Conservation (phyloP, 495 filamentous ascomycete genomes). For the Aspergillus nidulans region DNA sequence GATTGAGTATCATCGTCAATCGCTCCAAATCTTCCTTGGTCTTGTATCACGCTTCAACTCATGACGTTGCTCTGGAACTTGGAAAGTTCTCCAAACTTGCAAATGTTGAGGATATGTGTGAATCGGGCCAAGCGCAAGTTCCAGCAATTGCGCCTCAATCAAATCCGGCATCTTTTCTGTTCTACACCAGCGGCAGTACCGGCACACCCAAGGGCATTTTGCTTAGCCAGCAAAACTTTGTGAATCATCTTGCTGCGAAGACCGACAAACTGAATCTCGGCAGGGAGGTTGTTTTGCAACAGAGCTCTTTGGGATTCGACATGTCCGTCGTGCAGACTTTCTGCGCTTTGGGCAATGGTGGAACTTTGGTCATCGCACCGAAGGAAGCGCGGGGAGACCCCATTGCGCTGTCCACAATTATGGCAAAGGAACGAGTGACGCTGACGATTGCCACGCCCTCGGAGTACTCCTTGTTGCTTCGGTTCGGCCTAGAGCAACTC, state of each 20-base stretch:
- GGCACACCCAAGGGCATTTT: constrained; percentile 36
- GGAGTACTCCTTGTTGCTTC: constrained; percentile 36
- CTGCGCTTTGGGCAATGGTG: constrained; percentile 26
- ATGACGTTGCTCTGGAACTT: too few relatives aligned
- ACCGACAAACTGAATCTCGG: constrained; percentile 17
- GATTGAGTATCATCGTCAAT: too few relatives aligned
- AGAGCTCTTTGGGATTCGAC: constrained; percentile 40
- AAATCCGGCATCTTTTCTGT: constrained; percentile 18
- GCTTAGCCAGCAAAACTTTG: constrained; percentile 26
- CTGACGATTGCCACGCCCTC: constrained; percentile 38
- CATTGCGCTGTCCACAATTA: constrained; percentile 26
- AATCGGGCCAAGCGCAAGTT: too few relatives aligned
- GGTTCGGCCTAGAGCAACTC: constrained; percentile 18
- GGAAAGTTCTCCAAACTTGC: not conserved
- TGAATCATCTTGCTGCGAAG: constrained; percentile 26
- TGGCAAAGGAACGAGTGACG: constrained; percentile 29
- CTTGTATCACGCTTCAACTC: too few relatives aligned
- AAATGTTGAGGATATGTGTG: constrained; percentile 12
- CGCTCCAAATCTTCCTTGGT: too few relatives aligned
- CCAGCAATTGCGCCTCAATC: not conserved
- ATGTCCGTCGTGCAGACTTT: constrained; percentile 31
- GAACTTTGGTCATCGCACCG: constrained; percentile 27
- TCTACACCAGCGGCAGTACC: constrained; percentile 43
- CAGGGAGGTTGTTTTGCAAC: constrained; percentile 35
- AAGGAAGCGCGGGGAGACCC: constrained; percentile 26